A percentile compares a stretch with the other conserved stretches of the same genome.
phyloP scores from a whole-genome alignment of 2,329 filamentous ascomycete genomes.

The Fusarium avenaceum region DNA sequence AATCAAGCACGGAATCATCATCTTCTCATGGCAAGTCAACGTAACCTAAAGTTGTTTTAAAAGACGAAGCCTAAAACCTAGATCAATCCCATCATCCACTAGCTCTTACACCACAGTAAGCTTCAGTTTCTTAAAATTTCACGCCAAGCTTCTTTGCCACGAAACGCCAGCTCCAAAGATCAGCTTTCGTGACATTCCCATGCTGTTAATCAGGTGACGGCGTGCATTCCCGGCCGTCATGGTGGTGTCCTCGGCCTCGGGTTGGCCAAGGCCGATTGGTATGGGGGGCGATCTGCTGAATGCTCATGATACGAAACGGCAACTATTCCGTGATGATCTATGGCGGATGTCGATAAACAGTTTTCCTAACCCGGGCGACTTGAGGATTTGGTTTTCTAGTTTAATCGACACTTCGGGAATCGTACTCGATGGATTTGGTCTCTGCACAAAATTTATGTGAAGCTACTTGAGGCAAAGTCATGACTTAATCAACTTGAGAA shows the following conservation, averaged over 20 bases:
- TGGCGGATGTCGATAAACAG: not conserved
- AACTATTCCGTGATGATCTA: conserved; percentile 1
- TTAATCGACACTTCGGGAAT: not conserved
- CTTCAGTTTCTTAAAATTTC: conserved; percentile 7
- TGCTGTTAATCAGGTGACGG: conserved; percentile 17
- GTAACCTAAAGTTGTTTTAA: not conserved
- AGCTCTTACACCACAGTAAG: not conserved
- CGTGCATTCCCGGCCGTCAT: not conserved
- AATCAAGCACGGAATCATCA: not conserved
- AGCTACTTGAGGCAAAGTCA: not conserved
- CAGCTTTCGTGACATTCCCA: conserved; percentile 18
- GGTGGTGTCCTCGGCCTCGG: conserved; percentile 38
- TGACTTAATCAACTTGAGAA: no score
- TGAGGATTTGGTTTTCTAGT: not conserved
- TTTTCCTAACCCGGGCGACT: not conserved
- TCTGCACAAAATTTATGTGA: not conserved
- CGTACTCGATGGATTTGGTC: not conserved
- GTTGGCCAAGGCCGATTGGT: not conserved
- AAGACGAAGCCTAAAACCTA: not conserved
- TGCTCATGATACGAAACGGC: conserved; percentile 7
- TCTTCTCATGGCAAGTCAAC: not conserved
- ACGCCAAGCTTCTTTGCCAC: not conserved
- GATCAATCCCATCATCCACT: conserved; percentile 4
- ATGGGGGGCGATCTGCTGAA: conserved; percentile 4
- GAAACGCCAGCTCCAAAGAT: conserved; percentile 1